Percentiles rank a stretch among this genome's conserved stretches.
Evolutionary conservation across 1,139 yeast genomes (phyloP).

Genomic region (Taiozyma sp.): DNA sequence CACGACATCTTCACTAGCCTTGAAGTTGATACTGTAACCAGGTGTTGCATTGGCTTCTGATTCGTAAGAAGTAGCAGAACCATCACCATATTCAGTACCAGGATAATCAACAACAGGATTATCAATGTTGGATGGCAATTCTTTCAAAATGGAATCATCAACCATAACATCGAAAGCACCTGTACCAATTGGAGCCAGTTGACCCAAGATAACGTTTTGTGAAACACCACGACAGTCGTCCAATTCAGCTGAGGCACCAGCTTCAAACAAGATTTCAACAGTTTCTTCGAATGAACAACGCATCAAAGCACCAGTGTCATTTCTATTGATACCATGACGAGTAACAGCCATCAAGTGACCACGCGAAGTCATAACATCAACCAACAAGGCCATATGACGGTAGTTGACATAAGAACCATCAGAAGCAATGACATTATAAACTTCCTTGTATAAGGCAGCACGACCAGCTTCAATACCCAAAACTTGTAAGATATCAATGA

Average conservation of each 20-base stretch:
- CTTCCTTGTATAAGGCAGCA: slow-evolving; percentile 87
- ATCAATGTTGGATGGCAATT: slow-evolving; percentile 25
- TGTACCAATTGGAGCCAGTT: slow-evolving; percentile 98
- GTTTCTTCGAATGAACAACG: slow-evolving; percentile 99
- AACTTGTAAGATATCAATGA: slow-evolving; percentile 91
- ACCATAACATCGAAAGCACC: slow-evolving; percentile 97
- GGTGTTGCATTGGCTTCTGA: slow-evolving; percentile 75
- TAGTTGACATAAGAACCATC: slow-evolving; percentile 99
- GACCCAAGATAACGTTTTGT: slow-evolving; percentile 96
- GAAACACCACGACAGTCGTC: slow-evolving; percentile 99
- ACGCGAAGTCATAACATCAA: slow-evolving; percentile 97
- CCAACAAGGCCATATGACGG: slow-evolving; percentile 95
- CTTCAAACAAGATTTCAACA: slow-evolving; percentile 93
- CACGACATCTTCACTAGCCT: slow-evolving; percentile 77
- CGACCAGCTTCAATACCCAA: slow-evolving; percentile 99
- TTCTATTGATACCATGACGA: slow-evolving; percentile 98
- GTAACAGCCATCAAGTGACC: slow-evolving; percentile 99
- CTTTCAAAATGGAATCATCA: slow-evolving; percentile 81
- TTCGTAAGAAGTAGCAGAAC: slow-evolving; percentile 94
- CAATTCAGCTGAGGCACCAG: slow-evolving; percentile 95
- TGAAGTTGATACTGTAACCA: slow-evolving; percentile 64
- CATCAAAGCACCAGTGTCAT: slow-evolving; percentile 98
- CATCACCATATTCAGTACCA: slow-evolving; percentile 50
- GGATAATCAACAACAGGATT: slow-evolving; percentile 31
- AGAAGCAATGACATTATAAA: slow-evolving; percentile 94